phyloP scores from a whole-genome alignment of 2,329 filamentous ascomycete genomes.

The Metarhizium album region DNA sequence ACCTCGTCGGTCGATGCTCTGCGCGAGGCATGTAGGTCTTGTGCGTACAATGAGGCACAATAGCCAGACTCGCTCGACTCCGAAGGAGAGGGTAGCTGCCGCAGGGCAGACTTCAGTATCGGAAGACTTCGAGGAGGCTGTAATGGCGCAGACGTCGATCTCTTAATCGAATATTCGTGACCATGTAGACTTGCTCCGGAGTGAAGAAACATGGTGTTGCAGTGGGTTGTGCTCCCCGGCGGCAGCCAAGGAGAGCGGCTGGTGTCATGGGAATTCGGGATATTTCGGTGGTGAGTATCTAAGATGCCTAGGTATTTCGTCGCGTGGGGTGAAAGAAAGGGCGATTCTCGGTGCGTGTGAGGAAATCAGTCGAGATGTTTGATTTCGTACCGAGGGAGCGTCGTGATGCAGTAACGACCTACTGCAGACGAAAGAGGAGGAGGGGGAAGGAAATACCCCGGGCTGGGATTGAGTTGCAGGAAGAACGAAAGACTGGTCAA shows the following conservation, averaged over 20 bases:
- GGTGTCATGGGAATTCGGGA: not conserved
- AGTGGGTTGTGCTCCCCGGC: not conserved
- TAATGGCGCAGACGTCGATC: slow-evolving; percentile 16
- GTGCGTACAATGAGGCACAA: not conserved
- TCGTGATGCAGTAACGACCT: not conserved
- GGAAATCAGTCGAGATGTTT: not conserved
- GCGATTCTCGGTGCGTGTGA: not conserved
- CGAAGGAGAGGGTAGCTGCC: slow-evolving; percentile 20
- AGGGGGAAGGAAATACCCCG: not conserved
- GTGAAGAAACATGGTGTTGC: slow-evolving; percentile 42
- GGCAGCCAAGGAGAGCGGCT: not conserved
- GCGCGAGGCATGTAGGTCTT: not conserved
- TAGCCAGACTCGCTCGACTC: slow-evolving; percentile 11
- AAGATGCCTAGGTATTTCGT: not conserved
- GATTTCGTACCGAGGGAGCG: not conserved
- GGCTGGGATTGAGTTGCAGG: not conserved
- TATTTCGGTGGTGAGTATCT: not conserved
- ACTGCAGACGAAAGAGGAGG: not conserved
- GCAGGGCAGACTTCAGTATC: slow-evolving; percentile 31
- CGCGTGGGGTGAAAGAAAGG: not conserved
- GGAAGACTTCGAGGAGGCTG: slow-evolving; percentile 26
- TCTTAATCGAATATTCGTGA: slow-evolving; percentile 42
- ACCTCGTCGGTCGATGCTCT: slow-evolving; percentile 4
- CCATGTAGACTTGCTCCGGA: slow-evolving; percentile 49
- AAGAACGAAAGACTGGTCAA: not conserved